Conservation (phyloP, 2,329 filamentous ascomycete species). For the Hypoxylon sp. region DNA sequence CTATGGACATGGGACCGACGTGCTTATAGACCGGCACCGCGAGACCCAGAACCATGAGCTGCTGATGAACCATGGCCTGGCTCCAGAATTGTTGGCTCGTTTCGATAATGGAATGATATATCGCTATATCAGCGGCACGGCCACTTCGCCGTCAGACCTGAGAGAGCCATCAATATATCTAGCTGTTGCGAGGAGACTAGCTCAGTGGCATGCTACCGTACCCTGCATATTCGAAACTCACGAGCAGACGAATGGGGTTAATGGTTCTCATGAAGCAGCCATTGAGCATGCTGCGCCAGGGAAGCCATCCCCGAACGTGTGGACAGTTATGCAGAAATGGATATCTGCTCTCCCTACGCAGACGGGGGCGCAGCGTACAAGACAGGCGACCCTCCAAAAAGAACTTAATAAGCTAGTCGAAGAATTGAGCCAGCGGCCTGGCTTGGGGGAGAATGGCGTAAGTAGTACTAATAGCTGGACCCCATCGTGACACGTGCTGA, state of each 20-base stretch:
- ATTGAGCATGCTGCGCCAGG: constrained; percentile 71
- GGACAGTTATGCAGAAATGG: constrained; percentile 98
- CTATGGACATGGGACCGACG: constrained; percentile 93
- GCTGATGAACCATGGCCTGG: constrained; percentile 85
- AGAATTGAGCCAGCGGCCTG: constrained; percentile 81
- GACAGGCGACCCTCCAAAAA: constrained; percentile 77
- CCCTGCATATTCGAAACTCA: constrained; percentile 66
- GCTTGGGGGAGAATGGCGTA: constrained; percentile 82
- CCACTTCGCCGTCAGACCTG: constrained; percentile 85
- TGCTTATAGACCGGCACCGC: constrained; percentile 96
- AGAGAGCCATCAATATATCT: constrained; percentile 81
- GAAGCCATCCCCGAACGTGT: constrained; percentile 86
- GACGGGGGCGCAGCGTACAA: constrained; percentile 77
- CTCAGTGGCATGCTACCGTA: constrained; percentile 89
- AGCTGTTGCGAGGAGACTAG: constrained; percentile 86
- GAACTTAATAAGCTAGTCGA: constrained; percentile 80
- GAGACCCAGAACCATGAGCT: constrained; percentile 85
- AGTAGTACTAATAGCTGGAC: constrained; percentile 53
- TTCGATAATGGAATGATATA: constrained; percentile 98
- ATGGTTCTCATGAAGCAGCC: constrained; percentile 57
- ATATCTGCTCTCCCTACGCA: constrained; percentile 84
- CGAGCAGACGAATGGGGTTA: constrained; percentile 58
- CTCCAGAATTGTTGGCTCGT: constrained; percentile 87
- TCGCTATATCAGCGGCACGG: constrained; percentile 85
- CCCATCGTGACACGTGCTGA: constrained; percentile 21